A percentile compares a stretch with the other conserved stretches of the same genome.
Conservation (phyloP, 768 basidiomycete species). For the Nevesoporus exiguus region DNA sequence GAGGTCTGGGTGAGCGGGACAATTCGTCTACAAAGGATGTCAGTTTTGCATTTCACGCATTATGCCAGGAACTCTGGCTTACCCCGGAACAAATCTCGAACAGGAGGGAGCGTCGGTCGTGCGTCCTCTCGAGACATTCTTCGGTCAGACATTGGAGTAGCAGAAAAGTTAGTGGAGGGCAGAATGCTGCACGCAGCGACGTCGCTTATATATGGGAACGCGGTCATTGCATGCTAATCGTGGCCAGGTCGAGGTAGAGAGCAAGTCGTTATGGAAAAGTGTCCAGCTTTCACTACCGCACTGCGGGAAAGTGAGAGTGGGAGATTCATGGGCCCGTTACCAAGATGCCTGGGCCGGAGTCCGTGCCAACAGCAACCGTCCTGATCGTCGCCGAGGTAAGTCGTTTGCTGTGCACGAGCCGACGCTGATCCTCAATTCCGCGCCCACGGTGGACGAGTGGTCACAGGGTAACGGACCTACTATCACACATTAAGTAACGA, state of each 20-base stretch:
- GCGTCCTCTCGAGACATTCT: conserved; percentile 21
- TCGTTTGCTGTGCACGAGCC: conserved; percentile 31
- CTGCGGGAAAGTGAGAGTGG: conserved; percentile 21
- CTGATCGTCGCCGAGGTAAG: conserved; percentile 32
- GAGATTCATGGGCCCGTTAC: conserved; percentile 28
- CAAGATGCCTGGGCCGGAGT: conserved; percentile 18
- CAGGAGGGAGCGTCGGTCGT: conserved; percentile 66
- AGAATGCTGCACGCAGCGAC: neutral
- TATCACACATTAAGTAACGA: conserved; percentile 12
- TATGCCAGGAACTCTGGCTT: conserved; percentile 4
- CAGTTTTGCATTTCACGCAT: neutral
- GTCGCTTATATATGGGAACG: conserved; percentile 26
- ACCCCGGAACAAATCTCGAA: conserved; percentile 69
- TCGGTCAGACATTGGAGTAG: conserved; percentile 31
- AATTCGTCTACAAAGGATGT: conserved; percentile 42
- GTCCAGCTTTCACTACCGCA: conserved; percentile 23
- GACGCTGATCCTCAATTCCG: conserved; percentile 27
- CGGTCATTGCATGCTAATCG: conserved; percentile 24
- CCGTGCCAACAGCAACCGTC: conserved; percentile 26
- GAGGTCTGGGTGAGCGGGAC: conserved; percentile 37
- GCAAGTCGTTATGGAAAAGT: conserved; percentile 24
- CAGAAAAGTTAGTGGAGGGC: conserved; percentile 9
- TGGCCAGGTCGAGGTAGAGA: conserved; percentile 15
- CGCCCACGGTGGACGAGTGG: conserved; percentile 1
- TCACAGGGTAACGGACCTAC: conserved; percentile 8